A percentile compares a stretch with the other conserved stretches of the same genome.
Conservation (phyloP, 257 asterid genomes). For the Scutellaria barbata region DNA sequence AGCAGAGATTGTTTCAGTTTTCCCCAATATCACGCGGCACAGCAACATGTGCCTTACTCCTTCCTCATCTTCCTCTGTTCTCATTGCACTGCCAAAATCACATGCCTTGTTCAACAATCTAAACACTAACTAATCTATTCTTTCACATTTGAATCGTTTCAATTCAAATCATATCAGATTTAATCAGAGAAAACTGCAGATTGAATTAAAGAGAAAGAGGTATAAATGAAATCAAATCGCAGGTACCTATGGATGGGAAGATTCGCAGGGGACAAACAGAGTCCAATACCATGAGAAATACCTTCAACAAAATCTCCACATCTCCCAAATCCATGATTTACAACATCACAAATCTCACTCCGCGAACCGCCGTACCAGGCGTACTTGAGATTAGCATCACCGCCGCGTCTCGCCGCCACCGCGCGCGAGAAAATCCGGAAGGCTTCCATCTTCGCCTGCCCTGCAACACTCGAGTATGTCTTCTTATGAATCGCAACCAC, state of each 20-base stretch:
- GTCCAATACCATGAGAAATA: slow-evolving; percentile 47
- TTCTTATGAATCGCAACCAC: slow-evolving; percentile 45
- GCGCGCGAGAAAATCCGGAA: slow-evolving; percentile 44
- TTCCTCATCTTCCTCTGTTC: slow-evolving; percentile 50
- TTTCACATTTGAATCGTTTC: too few relatives aligned
- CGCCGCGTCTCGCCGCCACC: slow-evolving; percentile 48
- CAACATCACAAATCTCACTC: slow-evolving; percentile 41
- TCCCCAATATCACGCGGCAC: slow-evolving; percentile 61
- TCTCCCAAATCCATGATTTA: slow-evolving; percentile 48
- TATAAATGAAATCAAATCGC: not conserved
- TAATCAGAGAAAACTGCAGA: not conserved
- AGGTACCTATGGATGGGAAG: slow-evolving; percentile 39
- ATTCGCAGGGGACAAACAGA: slow-evolving; percentile 43
- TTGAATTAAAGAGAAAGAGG: not conserved
- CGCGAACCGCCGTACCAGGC: slow-evolving; percentile 57
- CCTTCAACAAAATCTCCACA: slow-evolving; percentile 18
- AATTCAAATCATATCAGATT: not conserved
- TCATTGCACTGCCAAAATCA: slow-evolving; percentile 38
- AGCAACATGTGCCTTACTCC: slow-evolving; percentile 55
- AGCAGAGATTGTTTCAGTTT: slow-evolving; percentile 40
- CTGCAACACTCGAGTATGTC: slow-evolving; percentile 26
- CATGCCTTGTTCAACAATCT: not conserved
- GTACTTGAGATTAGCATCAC: slow-evolving; percentile 48
- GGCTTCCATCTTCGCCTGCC: slow-evolving; percentile 38
- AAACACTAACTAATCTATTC: not conserved